Evolutionary conservation across 352 stramenopile genomes (phyloP).

Genomic region (Globisporangium okanoganense): DNA sequence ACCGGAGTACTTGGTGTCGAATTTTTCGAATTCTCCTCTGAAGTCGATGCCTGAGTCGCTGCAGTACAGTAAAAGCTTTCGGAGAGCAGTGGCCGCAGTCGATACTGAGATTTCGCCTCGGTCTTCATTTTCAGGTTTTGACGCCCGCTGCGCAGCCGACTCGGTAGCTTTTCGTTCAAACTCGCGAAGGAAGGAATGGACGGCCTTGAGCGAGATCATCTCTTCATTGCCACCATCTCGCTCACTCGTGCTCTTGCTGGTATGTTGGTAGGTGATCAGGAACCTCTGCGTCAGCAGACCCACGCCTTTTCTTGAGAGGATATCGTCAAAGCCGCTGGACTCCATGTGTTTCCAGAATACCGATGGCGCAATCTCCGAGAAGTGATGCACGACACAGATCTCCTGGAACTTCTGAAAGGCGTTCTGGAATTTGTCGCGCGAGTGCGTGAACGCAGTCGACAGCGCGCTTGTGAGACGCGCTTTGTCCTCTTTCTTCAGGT

Average conservation of each 20-base stretch:
- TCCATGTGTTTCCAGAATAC: slow-evolving; percentile 53
- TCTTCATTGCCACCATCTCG: slow-evolving; percentile 9
- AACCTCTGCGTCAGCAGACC: slow-evolving; percentile 37
- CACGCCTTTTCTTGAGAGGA: slow-evolving; percentile 37
- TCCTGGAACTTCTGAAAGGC: slow-evolving; percentile 38
- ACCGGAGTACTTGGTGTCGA: slow-evolving; percentile 41
- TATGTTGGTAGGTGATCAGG: slow-evolving; percentile 11
- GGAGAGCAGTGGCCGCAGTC: slow-evolving; percentile 11
- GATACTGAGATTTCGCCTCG: neutral
- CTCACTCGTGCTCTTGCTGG: slow-evolving; percentile 3
- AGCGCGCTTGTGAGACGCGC: slow-evolving; percentile 27
- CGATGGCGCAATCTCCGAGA: slow-evolving; percentile 24
- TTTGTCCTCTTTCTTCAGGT: slow-evolving; percentile 26
- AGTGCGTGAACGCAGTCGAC: slow-evolving; percentile 26
- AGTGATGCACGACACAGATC: slow-evolving; percentile 48
- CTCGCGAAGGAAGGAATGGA: slow-evolving; percentile 26
- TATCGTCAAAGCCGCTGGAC: slow-evolving; percentile 28
- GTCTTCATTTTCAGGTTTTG: neutral
- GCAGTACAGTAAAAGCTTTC: slow-evolving; percentile 25
- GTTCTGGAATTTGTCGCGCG: slow-evolving; percentile 23
- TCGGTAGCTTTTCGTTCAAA: slow-evolving; percentile 2
- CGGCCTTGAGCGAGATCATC: slow-evolving; percentile 27
- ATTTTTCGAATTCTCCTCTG: slow-evolving; percentile 44
- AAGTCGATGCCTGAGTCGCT: slow-evolving; percentile 44
- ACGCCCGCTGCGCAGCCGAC: neutral